These are phyloP conservation scores for Dunaliella primolecta DNA, from an alignment of 139 green algal species.

Conservation along the genomic window DNA sequence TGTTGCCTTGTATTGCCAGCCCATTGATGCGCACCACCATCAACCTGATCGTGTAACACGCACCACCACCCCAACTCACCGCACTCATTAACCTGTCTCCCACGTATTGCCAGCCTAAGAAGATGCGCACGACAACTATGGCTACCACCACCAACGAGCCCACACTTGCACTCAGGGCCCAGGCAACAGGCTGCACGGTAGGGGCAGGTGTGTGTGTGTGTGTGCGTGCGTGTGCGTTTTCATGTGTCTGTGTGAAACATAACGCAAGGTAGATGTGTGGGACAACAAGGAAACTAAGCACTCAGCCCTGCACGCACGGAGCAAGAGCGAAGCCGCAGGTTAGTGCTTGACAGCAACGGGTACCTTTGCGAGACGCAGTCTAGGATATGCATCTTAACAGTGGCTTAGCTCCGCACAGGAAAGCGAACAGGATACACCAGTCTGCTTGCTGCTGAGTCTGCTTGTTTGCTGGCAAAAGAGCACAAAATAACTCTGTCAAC, in stretches of 20 bases:
- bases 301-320: too few relatives aligned
- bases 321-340: too few relatives aligned
- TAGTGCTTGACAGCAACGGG: too few relatives aligned
- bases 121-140: conserved; percentile 74
- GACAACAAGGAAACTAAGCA: too few relatives aligned
- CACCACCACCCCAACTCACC: not conserved
- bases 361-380: too few relatives aligned
- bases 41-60: not conserved
- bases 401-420: too few relatives aligned
- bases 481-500: too few relatives aligned
- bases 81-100: conserved; percentile 82
- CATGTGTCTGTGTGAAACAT: not conserved
- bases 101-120: conserved; percentile 91
- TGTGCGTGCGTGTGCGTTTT: not conserved
- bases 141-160: conserved; percentile 74
- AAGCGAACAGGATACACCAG: too few relatives aligned
- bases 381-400: too few relatives aligned
- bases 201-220: not conserved
- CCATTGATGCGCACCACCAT: not conserved
- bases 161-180: conserved; percentile 46
- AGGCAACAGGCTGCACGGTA: conserved; percentile 63
- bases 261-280: not conserved
- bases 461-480: too few relatives aligned
- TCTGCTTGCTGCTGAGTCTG: too few relatives aligned
- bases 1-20: not conserved